Base-by-base conservation (phyloP, 2,329 filamentous ascomycete species). In the Nemania abortiva region DNA sequence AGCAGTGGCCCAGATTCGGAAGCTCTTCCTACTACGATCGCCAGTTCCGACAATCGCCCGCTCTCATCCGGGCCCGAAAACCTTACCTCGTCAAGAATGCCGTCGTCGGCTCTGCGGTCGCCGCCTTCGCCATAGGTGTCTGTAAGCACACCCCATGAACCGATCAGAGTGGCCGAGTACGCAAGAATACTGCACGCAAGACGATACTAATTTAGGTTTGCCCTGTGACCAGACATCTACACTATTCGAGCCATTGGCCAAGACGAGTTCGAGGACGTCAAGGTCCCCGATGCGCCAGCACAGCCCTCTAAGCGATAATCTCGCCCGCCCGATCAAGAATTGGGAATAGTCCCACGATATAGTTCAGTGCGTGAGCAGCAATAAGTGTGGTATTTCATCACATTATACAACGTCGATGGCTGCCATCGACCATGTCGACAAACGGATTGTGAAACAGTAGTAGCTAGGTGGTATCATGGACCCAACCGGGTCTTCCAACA, bases 251-350 rank as follows among this genome's bases (percentile, higher is more conserved):
- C 93, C 63, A 92, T 99, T 78, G 94, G 95, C 52, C 96, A 98
- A 82, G 96, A 98, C 81, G 93, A 98, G 74, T 99, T 99, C 83
- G 93, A 95, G 66, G 96, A 99, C 79, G 95, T 98, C 75, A 91
- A 94, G 79, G 91, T 98, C 45, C 96, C 96, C 31, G 92, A 93
- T 79, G 85, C 87, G 61, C 91, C 93, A 56, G 52, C 15, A 13
- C 53, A 67, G 45, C 50, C 65, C 15, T 34, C 63, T 24, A 50
- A 63, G 22, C 68, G 53, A 57, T 69, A 52, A 68, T 57, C 3
- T 42, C 5, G 37, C 7, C 20, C 15, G 3, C 11, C n/a, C n/a
- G n/a, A n/a, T 9, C 22, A 10, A 49, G 27, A 13, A 24, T 49
- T 29, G 29, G 27, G 39, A 34, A 13, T 22, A 49, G 47, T 63